Evolutionary conservation across 352 stramenopile genomes (phyloP), one percentile per base, ranked within the genome.

Genomic region (Phytophthora melonis): DNA sequence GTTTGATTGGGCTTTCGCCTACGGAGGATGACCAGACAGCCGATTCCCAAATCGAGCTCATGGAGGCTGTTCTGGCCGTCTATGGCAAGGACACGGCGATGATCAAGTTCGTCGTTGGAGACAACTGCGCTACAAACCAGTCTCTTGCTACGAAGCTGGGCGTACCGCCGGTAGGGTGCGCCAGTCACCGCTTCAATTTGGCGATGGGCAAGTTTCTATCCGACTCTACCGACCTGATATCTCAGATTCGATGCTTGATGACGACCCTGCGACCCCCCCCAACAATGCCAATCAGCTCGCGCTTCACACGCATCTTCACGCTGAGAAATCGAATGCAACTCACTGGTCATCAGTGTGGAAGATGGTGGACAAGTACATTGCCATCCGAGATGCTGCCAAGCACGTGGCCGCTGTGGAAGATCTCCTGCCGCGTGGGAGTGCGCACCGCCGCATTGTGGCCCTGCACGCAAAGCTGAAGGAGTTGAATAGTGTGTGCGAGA

Each of bases 391-490:
- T 16, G 36, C 13, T 5, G 36, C 36, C 10, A 43, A 13, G 36
- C 36, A 43, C 13, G 36, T 14, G 36, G 36, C 36, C 13, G 3
- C 36, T 13, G 10, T 43, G 13, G 13, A 43, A 5, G 9, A 43
- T 14, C 10, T 43, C 36, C 36, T 43, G 36, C 36, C 36, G 10
- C 10, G 36, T 16, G 36, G 36, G 13, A 43, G 13, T 43, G 36
- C 36, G 13, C 36, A 43, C 13, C 36, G 36, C 10, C 36, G 36
- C 10, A 16, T 43, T 52, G 1, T 61, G 8, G 25, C 23, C 2
- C 66, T 78, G 10, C 34, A 69, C 45, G 27, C 23, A 3, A 72
- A 72, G 56, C 41, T 81, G 25, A 16, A 72, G 18, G 65, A 81
- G 19, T 50, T 81, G 1, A 14, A 75, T 1, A 75, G 70, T 27